Conservation (phyloP, 495 filamentous ascomycete species). For the Poronia punctata region DNA sequence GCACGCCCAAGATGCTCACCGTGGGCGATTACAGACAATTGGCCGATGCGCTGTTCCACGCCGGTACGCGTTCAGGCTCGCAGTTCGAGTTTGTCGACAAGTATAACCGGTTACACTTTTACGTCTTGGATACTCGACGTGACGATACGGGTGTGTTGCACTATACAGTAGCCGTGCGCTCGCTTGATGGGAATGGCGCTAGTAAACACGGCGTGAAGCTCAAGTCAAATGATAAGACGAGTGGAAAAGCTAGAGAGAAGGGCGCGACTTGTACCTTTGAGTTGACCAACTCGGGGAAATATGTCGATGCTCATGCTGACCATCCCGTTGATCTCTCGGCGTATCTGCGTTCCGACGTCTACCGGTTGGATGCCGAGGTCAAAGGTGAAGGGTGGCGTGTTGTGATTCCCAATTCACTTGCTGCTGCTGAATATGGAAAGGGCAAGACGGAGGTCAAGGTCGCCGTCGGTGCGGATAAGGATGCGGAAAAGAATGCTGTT, state of each 20-base stretch:
- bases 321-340: constrained; percentile 26
- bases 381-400: constrained; percentile 30
- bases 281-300: constrained; percentile 26
- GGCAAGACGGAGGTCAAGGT: constrained; percentile 23
- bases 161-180: constrained; percentile 31
- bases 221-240: constrained; percentile 11
- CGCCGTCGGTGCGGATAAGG: constrained; percentile 21
- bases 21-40: constrained; percentile 37
- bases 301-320: constrained; percentile 6
- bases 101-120: constrained; percentile 32
- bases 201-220: constrained; percentile 25
- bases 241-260: constrained; percentile 11
- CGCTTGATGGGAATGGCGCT: constrained; percentile 25
- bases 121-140: constrained; percentile 28
- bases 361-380: constrained; percentile 24
- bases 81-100: constrained; percentile 32
- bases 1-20: constrained; percentile 20
- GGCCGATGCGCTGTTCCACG: constrained; percentile 37
- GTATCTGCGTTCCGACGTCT: constrained; percentile 24
- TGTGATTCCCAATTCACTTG: constrained; percentile 28
- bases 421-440: constrained; percentile 20
- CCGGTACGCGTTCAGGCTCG: constrained; percentile 33
- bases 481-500: constrained; percentile 16
- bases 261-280: constrained; percentile 27
- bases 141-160: constrained; percentile 27